A percentile compares a stretch with the other conserved stretches of the same genome.
Evolutionary conservation across 441 rosid species (phyloP).

Genomic region (Populus trichocarpa): DNA sequence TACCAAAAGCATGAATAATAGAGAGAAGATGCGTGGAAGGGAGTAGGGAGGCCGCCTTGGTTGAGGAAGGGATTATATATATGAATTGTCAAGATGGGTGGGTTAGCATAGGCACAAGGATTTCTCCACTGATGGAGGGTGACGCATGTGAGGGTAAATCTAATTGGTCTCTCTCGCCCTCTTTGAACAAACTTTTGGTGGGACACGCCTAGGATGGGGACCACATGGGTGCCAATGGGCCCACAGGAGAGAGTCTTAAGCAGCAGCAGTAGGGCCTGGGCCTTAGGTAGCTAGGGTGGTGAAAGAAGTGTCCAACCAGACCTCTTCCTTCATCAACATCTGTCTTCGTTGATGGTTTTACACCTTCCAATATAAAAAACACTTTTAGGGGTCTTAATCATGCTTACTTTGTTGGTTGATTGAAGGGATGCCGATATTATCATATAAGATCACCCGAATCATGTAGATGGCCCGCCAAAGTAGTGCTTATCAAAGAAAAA

Average conservation of each 20-base stretch:
- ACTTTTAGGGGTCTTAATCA: constrained; percentile 34
- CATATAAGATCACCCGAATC: constrained; percentile 16
- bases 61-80: background rate
- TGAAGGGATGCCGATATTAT: constrained; percentile 75
- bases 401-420: constrained; percentile 45
- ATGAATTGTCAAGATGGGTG: constrained; percentile 19
- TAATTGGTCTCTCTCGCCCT: constrained; percentile 24
- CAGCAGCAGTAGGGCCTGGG: too few species aligned
- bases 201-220: constrained; percentile 42
- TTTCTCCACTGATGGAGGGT: constrained; percentile 63
- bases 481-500: constrained; percentile 44
- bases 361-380: constrained; percentile 35
- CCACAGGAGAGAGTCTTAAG: constrained; percentile 7
- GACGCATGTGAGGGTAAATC: constrained; percentile 50
- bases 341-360: constrained; percentile 37
- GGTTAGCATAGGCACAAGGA: constrained; percentile 41
- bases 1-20: background rate
- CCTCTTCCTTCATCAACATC: constrained; percentile 24
- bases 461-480: constrained; percentile 20
- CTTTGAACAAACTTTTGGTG: constrained; percentile 13
- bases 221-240: constrained; percentile 28
- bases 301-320: constrained; percentile 16
- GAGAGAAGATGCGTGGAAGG: background rate
- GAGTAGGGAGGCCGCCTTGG: background rate
- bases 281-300: background rate